phyloP scores from a whole-genome alignment of 169 alveolate genomes.

The Eimeria tenella region DNA sequence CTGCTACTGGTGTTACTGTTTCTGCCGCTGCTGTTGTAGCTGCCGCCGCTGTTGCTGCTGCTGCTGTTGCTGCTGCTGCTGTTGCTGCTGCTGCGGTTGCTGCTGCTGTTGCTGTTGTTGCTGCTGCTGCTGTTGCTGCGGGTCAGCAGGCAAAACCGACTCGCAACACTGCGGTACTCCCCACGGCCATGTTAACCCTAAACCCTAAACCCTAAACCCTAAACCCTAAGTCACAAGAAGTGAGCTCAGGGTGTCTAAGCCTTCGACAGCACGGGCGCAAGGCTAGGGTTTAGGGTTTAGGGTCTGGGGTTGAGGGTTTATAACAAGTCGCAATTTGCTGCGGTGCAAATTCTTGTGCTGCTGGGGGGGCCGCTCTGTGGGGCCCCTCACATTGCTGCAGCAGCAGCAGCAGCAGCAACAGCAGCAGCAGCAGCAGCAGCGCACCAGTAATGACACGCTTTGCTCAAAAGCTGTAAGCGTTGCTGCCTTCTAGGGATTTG shows the following conservation, averaged over 20 bases:
- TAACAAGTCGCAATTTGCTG: too few species aligned
- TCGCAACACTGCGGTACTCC: neutral
- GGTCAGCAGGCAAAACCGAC: neutral
- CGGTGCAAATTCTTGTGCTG: conserved; percentile 6
- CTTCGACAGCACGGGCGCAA: too few species aligned
- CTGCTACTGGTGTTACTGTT: neutral
- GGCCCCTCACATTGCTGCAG: conserved; percentile 13
- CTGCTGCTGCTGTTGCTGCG: conserved; percentile 1
- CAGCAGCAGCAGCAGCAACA: conserved; percentile 15
- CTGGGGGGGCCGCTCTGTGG: conserved; percentile 31
- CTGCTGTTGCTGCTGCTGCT: conserved; percentile 14
- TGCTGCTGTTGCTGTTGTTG: conserved; percentile 34
- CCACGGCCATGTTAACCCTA: neutral
- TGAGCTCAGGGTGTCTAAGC: neutral
- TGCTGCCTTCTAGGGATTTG: neutral
- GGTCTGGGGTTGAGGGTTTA: too few species aligned
- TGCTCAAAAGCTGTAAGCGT: neutral
- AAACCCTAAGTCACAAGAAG: neutral
- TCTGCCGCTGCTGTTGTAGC: neutral
- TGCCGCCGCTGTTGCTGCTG: neutral
- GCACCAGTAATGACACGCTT: conserved; percentile 51
- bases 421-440: conserved; percentile 30
- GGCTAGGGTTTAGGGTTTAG: conserved; percentile 16
- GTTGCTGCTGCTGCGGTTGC: conserved; percentile 14
- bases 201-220: conserved; percentile 26